phyloP scores from a whole-genome alignment of 306 rosid genomes.

The Heteromeles arbutifolia region DNA sequence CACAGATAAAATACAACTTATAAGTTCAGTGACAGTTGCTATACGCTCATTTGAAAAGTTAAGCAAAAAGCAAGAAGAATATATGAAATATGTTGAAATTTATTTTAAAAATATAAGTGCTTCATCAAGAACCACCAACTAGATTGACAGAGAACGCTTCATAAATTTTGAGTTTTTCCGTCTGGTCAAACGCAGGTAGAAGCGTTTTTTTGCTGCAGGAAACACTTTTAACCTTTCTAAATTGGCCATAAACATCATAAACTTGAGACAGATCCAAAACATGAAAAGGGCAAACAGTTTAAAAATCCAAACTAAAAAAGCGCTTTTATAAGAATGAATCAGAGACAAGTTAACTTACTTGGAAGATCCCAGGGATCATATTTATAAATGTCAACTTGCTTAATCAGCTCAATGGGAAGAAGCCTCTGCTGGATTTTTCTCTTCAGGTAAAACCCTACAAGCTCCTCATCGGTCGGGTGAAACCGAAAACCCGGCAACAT shows the following conservation, averaged over 20 bases:
- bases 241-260: not conserved
- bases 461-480: constrained; percentile 85
- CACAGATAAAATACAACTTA: not conserved
- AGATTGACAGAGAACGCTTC: too few species aligned
- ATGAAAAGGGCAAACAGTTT: not conserved
- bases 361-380: constrained; percentile 91
- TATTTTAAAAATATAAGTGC: not conserved
- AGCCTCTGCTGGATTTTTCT: constrained; percentile 53
- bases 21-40: not conserved
- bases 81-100: not conserved
- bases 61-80: not conserved
- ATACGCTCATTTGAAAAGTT: not conserved
- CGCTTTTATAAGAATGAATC: not conserved
- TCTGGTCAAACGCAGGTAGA: not conserved
- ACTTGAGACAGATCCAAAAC: not conserved
- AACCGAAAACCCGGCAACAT: constrained; percentile 75
- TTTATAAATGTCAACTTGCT: constrained; percentile 76
- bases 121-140: too few species aligned
- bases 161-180: not conserved
- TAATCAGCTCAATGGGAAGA: constrained; percentile 66
- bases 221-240: not conserved
- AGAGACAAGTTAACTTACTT: constrained; percentile 39
- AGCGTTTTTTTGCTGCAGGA: too few species aligned
- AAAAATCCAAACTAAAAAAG: not conserved
- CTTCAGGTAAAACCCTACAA: constrained; percentile 65